These are phyloP conservation scores for Pezicula carpinea DNA, from an alignment of 2,329 filamentous ascomycete genomes.

Conservation along the genomic window DNA sequence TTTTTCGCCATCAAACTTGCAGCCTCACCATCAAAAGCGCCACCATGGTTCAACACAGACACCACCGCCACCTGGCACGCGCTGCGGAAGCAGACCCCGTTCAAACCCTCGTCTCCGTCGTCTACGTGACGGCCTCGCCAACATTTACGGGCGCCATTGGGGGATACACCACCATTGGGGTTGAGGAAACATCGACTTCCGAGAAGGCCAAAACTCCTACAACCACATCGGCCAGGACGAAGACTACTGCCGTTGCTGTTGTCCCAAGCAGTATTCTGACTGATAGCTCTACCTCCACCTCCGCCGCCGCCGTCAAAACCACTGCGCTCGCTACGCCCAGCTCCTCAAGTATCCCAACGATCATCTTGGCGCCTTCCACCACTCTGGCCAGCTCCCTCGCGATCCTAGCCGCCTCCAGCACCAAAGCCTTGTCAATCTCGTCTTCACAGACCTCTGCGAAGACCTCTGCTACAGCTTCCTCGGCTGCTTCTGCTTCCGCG, in stretches of 20 bases:
- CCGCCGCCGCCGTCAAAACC: not conserved
- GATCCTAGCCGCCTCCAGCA: not conserved
- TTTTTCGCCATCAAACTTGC: constrained; percentile 1
- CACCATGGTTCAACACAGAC: constrained; percentile 6
- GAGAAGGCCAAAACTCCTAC: not conserved
- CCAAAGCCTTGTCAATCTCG: not conserved
- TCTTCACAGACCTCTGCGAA: constrained; percentile 4
- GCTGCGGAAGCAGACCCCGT: constrained; percentile 12
- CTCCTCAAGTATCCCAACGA: constrained; percentile 4
- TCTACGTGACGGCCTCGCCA: constrained; percentile 46
- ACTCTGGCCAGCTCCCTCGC: not conserved
- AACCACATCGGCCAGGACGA: not conserved
- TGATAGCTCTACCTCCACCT: not conserved
- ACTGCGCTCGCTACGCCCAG: not conserved
- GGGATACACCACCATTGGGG: constrained; percentile 38
- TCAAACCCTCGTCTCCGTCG: constrained; percentile 34
- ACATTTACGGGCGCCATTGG: constrained; percentile 47
- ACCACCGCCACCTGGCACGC: constrained; percentile 3
- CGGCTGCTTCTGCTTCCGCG: constrained; percentile 1
- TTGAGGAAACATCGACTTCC: constrained; percentile 4
- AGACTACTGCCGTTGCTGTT: constrained; percentile 1
- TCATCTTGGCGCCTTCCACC: constrained; percentile 1
- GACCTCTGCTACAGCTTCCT: constrained; percentile 6
- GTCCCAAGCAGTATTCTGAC: not conserved
- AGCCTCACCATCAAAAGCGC: not conserved